Evolutionary conservation across 2,329 filamentous ascomycete species (phyloP).

Genomic region (Dactylellina cionopaga): DNA sequence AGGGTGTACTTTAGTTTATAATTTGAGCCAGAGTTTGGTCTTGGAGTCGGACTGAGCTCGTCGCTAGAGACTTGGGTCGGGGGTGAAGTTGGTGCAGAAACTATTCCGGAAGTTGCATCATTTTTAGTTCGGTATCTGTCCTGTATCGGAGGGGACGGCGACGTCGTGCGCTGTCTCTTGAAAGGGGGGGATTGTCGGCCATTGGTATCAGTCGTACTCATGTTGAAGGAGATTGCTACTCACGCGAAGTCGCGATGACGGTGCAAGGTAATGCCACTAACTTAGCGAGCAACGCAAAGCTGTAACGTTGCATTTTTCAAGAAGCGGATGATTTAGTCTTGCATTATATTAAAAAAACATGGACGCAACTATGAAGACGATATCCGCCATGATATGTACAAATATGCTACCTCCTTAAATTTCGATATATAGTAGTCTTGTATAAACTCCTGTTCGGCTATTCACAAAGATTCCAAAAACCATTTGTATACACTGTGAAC

Average conservation of each 20-base stretch:
- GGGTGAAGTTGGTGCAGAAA: slow-evolving; percentile 15
- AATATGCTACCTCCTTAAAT: too few species aligned
- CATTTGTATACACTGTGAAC: too few species aligned
- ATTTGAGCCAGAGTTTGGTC: slow-evolving; percentile 63
- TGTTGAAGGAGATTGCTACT: slow-evolving; percentile 8
- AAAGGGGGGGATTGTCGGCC: slow-evolving; percentile 39
- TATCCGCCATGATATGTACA: too few species aligned
- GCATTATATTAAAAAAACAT: too few species aligned
- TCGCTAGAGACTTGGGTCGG: slow-evolving; percentile 13
- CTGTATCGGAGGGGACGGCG: slow-evolving; percentile 24
- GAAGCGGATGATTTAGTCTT: too few species aligned
- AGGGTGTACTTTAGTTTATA: slow-evolving; percentile 78
- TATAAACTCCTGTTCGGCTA: too few species aligned
- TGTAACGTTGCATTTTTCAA: too few species aligned
- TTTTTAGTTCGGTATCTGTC: slow-evolving; percentile 6
- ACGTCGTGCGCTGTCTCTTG: slow-evolving; percentile 43
- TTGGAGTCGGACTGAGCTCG: not conserved
- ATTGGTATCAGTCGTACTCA: slow-evolving; percentile 28
- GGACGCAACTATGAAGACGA: too few species aligned
- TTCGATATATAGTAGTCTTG: too few species aligned
- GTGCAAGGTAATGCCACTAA: too few species aligned
- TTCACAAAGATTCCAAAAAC: too few species aligned
- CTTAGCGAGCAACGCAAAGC: too few species aligned
- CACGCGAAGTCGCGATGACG: not conserved
- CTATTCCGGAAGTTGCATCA: not conserved